Evolutionary conservation across 2,329 filamentous ascomycete genomes (phyloP).

Genomic region (Ophiostoma fasciatum): DNA sequence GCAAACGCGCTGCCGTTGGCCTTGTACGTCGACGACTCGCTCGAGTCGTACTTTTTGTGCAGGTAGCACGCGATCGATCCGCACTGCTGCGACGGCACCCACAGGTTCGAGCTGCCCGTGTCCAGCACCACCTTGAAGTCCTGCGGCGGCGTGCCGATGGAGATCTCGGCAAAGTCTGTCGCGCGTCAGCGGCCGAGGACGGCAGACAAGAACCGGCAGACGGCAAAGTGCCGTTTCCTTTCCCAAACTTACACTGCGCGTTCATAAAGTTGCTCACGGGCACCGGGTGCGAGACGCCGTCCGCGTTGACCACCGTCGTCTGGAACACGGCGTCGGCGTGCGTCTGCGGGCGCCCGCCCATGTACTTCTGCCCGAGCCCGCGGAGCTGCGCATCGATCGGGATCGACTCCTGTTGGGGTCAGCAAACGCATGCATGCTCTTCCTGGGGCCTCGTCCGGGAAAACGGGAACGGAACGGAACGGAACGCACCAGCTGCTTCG

Average conservation of each 20-base stretch:
- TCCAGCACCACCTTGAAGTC: slow-evolving; percentile 97
- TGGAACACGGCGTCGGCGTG: slow-evolving; percentile 70
- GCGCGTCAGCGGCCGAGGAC: background rate
- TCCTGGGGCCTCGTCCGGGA: background rate
- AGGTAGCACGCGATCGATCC: slow-evolving; percentile 96
- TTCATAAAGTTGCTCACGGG: slow-evolving; percentile 97
- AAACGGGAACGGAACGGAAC: background rate
- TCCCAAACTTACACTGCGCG: slow-evolving; percentile 81
- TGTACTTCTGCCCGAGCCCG: slow-evolving; percentile 88
- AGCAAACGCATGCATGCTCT: background rate
- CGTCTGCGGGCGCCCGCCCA: slow-evolving; percentile 59
- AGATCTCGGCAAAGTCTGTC: slow-evolving; percentile 91
- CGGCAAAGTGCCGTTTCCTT: too few species aligned
- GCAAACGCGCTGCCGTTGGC: slow-evolving; percentile 84
- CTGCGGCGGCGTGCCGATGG: slow-evolving; percentile 82
- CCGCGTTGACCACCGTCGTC: slow-evolving; percentile 49
- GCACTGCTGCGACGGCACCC: slow-evolving; percentile 86
- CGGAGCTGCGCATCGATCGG: slow-evolving; percentile 71
- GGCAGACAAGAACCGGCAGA: background rate
- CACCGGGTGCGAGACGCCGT: slow-evolving; percentile 62
- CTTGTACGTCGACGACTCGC: slow-evolving; percentile 78
- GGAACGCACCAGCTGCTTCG: slow-evolving; percentile 70
- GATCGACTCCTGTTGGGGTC: slow-evolving; percentile 45
- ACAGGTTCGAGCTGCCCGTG: slow-evolving; percentile 96
- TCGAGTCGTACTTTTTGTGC: slow-evolving; percentile 91